Base-by-base conservation (phyloP, 495 filamentous ascomycete genomes). In the Aspergillus indologenus region DNA sequence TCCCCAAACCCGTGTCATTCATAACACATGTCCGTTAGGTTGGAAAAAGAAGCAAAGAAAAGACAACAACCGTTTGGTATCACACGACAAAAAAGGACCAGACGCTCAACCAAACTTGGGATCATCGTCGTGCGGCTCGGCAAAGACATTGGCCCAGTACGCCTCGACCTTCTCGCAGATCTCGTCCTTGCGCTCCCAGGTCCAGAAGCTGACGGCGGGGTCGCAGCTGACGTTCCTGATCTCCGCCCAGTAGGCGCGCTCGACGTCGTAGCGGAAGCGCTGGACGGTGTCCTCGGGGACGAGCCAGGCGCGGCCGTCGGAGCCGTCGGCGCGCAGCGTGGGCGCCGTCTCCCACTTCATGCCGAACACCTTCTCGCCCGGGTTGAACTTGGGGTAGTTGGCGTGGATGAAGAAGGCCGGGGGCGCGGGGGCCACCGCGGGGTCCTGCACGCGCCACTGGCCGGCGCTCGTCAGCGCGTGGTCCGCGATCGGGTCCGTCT, bases 341-440 rank as follows among this genome's bases (percentile, higher is more conserved):
- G 74, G 73, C 1, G 72, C 65, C 18, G 72, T 76, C 55, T 78
- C 75, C 66, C 70, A 78, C 12, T 66, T 64, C 45, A 54, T 56
- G 4, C 75, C 76, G 54, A 75, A 79, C 7, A 79, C 63, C 24
- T 76, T 71, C 31, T 75, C 76, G 3, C 68, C 71, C 0, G 82
- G 80, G 57, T 84, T 80, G 57, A 83, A 78, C 58, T 84, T 83
- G 54, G 79, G 78, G 45, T 77, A 78, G 60, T 81, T 81, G 54
- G 78, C 77, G 62, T 85, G 82, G 50, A 83, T 71, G 54, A 83
- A 84, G 66, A 84, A 79, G 21, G 73, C 62, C 6, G 67, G 69
- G 0, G 75, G 70, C 3, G 70, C 56, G 7, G 67, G 53, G 15
- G 65, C 72, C 21, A 69, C 67, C 1, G 66, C 55, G 0, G 68